A percentile compares a stretch with the other conserved stretches of the same genome.
Evolutionary conservation across 768 basidiomycete species (phyloP).

Genomic region (Lentinula boryana): DNA sequence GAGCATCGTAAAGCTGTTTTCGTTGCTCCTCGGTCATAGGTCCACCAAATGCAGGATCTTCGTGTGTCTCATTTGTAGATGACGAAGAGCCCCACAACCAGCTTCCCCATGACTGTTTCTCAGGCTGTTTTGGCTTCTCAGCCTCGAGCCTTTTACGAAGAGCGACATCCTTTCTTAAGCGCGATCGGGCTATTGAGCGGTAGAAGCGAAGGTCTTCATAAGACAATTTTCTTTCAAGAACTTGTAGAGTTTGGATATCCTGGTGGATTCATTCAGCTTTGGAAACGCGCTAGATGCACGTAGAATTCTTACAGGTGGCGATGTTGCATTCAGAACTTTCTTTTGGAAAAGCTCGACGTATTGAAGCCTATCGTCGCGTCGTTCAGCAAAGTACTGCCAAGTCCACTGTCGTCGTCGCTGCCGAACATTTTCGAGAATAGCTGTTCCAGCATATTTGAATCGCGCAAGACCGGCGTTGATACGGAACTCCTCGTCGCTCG

Average conservation of each 20-base stretch:
- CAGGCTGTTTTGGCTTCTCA: constrained; percentile 44
- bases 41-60: constrained; percentile 55
- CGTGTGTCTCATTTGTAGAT: constrained; percentile 25
- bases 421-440: constrained; percentile 77
- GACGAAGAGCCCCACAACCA: constrained; percentile 80
- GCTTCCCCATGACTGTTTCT: constrained; percentile 53
- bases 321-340: constrained; percentile 49
- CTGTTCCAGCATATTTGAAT: constrained; percentile 70
- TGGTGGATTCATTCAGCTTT: constrained; percentile 16
- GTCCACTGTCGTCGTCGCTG: constrained; percentile 85
- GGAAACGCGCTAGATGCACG: not conserved
- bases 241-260: constrained; percentile 50
- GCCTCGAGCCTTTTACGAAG: constrained; percentile 65
- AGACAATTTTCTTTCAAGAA: constrained; percentile 73
- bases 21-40: constrained; percentile 87
- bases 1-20: constrained; percentile 80
- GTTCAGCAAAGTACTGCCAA: constrained; percentile 84
- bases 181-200: constrained; percentile 88
- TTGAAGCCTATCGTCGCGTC: constrained; percentile 78
- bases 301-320: constrained; percentile 41
- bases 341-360: constrained; percentile 86
- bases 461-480: constrained; percentile 61
- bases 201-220: constrained; percentile 98
- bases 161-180: constrained; percentile 79
- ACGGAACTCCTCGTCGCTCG: constrained; percentile 52